Base-by-base conservation (phyloP, 768 basidiomycete species). In the Mycena metata region DNA sequence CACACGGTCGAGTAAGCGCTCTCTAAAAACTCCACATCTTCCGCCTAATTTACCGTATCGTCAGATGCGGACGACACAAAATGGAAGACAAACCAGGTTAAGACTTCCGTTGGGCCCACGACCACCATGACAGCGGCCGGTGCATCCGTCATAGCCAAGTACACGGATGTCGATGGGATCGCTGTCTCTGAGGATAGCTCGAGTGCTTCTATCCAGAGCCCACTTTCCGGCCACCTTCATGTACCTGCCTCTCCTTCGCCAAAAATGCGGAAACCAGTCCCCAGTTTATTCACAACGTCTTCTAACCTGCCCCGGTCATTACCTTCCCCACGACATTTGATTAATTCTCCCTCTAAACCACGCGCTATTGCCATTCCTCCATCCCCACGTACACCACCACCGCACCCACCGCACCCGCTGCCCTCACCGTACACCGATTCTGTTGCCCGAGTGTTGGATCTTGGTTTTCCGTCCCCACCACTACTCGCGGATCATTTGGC, bases 351-450 rank as follows among this genome's bases (percentile, higher is more conserved):
- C 11, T 5, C 17, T 35, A 60, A 60, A 16, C 52, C 47, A 26
- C 55, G 9, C 17, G n/a, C 41, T 16, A 51, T 65, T 30, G 30
- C 52, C n/a, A 60, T 51, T 36, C 61, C 61, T 30, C 67, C 60
- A 30, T 58, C 67, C 23, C 62, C 68, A 42, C 58, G 45, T 46
- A 50, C 42, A 43, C 63, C 45, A 24, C 63, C 68, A 24, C 68
- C 62, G 30, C n/a, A 41, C 17, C 68, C 67, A 10, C 67, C 57
- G 41, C 47, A 42, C 23, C 26, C 35, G 1, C 23, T 42, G 11
- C 51, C 50, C 15, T 23, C 45, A 43, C 24, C 62, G 4, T 21
- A 6, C 35, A 30, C 43, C n/a, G 52, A 33, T 13, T 36, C 45
- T 30, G 24, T 42, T n/a, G 30, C 33, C 24, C 24, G 1, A 1